Conservation (phyloP, 2,329 filamentous ascomycete species). For the Aspergillus glaucus region DNA sequence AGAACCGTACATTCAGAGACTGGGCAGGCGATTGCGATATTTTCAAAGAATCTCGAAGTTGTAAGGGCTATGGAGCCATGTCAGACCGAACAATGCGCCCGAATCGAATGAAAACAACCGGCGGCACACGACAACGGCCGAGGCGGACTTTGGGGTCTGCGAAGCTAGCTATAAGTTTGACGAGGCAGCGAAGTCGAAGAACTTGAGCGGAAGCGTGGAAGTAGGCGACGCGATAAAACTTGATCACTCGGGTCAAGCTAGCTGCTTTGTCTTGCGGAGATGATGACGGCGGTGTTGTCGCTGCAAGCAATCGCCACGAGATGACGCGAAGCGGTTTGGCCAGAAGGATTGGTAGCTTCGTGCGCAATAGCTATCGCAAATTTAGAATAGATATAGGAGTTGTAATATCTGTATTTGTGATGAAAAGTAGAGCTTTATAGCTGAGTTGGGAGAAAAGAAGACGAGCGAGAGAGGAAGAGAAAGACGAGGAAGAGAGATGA, state of each 20-base stretch:
- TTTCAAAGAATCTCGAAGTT: not conserved
- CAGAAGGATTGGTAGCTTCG: not conserved
- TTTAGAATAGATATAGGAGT: too few species aligned
- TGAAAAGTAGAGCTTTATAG: too few species aligned
- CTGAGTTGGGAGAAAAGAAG: not conserved
- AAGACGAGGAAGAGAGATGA: not conserved
- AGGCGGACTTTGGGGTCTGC: not conserved
- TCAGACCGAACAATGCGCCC: not conserved
- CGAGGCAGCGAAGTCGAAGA: not conserved
- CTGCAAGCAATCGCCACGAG: constrained; percentile 1
- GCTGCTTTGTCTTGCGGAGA: not conserved
- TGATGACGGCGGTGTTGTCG: not conserved
- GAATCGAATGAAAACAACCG: not conserved
- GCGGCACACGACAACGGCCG: not conserved
- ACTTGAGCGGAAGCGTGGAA: not conserved
- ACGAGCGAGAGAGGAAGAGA: not conserved
- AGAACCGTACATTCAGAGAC: not conserved
- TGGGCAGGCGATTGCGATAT: not conserved
- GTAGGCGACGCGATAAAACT: not conserved
- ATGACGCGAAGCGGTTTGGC: constrained; percentile 1
- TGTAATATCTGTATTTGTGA: too few species aligned
- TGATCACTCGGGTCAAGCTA: not conserved
- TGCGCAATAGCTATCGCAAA: not conserved
- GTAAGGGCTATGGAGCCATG: constrained; percentile 1
- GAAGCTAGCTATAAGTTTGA: not conserved